Percentiles rank a stretch among this genome's conserved stretches.
Evolutionary conservation across 106 monocot genomes (phyloP).

Genomic region (Narthecium ossifragum): DNA sequence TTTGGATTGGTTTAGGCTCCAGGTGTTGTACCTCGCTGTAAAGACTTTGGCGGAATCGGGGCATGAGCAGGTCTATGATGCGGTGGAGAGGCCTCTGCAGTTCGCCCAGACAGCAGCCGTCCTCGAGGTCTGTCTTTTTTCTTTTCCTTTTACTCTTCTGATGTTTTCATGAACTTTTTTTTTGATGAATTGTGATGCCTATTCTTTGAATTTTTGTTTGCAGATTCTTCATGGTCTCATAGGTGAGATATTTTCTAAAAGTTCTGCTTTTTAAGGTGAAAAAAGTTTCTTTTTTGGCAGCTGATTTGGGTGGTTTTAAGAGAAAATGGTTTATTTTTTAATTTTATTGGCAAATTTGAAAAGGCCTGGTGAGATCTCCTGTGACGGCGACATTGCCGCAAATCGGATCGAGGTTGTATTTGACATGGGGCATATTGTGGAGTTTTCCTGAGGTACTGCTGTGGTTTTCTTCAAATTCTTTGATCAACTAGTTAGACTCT

Average conservation of each 20-base stretch:
- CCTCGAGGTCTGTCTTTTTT: constrained; percentile 32
- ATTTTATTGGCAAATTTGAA: background rate
- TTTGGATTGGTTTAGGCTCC: constrained; percentile 40
- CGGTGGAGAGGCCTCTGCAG: constrained; percentile 61
- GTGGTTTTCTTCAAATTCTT: background rate
- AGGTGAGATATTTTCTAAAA: constrained; percentile 28
- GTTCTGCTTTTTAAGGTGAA: background rate
- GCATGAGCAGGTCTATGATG: constrained; percentile 43
- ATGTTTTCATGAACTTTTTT: constrained; percentile 1
- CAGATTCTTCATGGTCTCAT: constrained; percentile 61
- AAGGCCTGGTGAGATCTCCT: constrained; percentile 79
- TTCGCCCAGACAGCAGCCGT: constrained; percentile 66
- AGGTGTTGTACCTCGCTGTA: constrained; percentile 50
- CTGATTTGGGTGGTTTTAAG: background rate
- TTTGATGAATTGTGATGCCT: background rate
- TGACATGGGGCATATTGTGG: constrained; percentile 70
- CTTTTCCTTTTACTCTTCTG: background rate
- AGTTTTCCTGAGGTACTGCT: constrained; percentile 66
- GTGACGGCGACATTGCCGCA: constrained; percentile 71
- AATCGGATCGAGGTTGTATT: constrained; percentile 65
- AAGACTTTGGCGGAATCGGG: constrained; percentile 44
- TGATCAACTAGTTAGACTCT: background rate
- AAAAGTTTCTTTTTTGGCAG: background rate
- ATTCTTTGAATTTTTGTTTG: background rate
- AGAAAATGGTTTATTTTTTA: background rate